phyloP scores from a whole-genome alignment of 331 rosid genomes.

The Acacia pycnantha region DNA sequence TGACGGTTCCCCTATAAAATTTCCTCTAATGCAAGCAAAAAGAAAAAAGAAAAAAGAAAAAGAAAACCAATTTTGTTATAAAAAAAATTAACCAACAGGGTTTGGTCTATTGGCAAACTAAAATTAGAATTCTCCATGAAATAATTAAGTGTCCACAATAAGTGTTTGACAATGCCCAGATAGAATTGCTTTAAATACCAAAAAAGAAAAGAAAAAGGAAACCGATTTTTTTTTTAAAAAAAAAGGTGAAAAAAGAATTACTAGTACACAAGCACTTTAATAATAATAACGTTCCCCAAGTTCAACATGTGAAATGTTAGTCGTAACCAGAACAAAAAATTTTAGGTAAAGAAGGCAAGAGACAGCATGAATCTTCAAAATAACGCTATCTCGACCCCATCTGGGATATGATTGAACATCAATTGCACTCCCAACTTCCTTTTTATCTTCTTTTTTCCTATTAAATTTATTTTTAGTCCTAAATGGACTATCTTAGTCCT shows the following conservation, averaged over 20 bases:
- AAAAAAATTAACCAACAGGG: background rate
- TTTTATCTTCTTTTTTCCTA: background rate
- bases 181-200: too few species aligned
- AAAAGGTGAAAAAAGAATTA: conserved; percentile 29
- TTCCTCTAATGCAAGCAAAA: too few species aligned
- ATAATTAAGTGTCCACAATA: too few species aligned
- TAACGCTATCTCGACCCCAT: conserved; percentile 62
- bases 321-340: conserved; percentile 55
- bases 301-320: conserved; percentile 47
- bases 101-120: too few species aligned
- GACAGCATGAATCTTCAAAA: conserved; percentile 81
- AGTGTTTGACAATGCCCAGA: too few species aligned
- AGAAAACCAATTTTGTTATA: background rate
- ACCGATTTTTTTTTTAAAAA: background rate
- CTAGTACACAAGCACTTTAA: conserved; percentile 30
- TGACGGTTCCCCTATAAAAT: too few species aligned
- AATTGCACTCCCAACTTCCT: conserved; percentile 44
- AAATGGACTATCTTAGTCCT: conserved; percentile 48
- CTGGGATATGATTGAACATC: conserved; percentile 49
- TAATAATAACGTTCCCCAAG: conserved; percentile 26
- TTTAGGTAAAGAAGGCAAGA: conserved; percentile 44
- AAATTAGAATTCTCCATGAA: too few species aligned
- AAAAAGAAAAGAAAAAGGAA: background rate
- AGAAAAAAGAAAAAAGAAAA: too few species aligned
- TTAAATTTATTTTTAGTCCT: conserved; percentile 31